Evolutionary conservation across 768 basidiomycete genomes (phyloP), one percentile per base, ranked within the genome.

Genomic region (Suillus sp.): DNA sequence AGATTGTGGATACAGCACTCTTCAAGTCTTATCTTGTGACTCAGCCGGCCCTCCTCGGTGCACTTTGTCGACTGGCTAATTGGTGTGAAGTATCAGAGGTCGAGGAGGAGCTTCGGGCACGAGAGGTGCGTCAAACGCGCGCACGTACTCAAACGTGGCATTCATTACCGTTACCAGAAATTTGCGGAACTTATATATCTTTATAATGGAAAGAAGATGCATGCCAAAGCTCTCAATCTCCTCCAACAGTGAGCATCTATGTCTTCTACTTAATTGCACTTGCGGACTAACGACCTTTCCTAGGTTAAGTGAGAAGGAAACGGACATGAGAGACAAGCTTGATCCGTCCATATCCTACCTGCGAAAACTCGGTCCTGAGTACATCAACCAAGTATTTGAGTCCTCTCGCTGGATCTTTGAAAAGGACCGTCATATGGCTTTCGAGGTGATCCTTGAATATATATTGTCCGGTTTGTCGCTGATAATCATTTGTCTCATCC

Each of bases 31-130:
- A 96, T 74, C 78, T 99, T 25, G 82, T 93, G 25, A 89, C 90
- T 47, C 81, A 90, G 50, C 94, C 96, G 0, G 84, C 83, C 14
- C 78, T 99, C 62, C 78, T 99, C 11, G 94, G 93, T 0, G 87
- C 93, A 35, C 75, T 98, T 57, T 99, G 96, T 75, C 84, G 96
- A 48, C 79, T 96, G 30, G 86, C 93, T 2, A 99, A 97, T 75
- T 99, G 95, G 95, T 99, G 96, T 75, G 97, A 98, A 71, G 95
- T 99, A 1, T 87, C 87, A 5, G 92, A 96, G 69, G 93, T 96
- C 1, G 95, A 99, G 73, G 94, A 92, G 71, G 85, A 94, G 64
- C 77, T 99, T 59, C 83, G 86, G 62, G 85, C 84, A 34, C 84
- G 90, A 40, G 89, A 91, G 86, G 96, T 93, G 62, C 35, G 83